Conservation (phyloP, 2,329 filamentous ascomycete genomes). For the Septoria linicola region DNA sequence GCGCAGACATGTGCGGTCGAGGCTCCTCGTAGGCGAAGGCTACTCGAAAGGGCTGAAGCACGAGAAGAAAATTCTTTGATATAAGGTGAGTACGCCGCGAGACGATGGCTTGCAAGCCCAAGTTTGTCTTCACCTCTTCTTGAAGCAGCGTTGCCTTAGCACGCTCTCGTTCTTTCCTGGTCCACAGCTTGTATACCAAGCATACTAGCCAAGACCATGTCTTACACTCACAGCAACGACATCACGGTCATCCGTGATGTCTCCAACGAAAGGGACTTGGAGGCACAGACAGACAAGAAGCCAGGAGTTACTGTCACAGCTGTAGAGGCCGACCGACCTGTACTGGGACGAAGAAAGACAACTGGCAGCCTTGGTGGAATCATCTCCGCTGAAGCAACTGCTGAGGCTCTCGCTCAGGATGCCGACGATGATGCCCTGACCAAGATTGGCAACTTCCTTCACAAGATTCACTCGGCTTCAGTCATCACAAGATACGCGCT, state of each 20-base stretch:
- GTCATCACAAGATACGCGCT: slow-evolving; percentile 65
- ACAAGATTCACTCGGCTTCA: slow-evolving; percentile 62
- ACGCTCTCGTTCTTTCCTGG: not conserved
- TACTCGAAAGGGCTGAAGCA: not conserved
- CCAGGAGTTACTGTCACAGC: slow-evolving; percentile 11
- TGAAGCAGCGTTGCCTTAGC: not conserved
- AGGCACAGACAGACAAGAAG: slow-evolving; percentile 14
- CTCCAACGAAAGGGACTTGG: slow-evolving; percentile 2
- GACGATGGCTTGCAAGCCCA: slow-evolving; percentile 8
- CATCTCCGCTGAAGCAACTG: slow-evolving; percentile 1
- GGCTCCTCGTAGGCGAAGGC: not conserved
- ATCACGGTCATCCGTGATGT: slow-evolving; percentile 5
- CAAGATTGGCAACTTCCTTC: slow-evolving; percentile 64
- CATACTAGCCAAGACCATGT: slow-evolving; percentile 1
- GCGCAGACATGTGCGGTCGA: slow-evolving; percentile 7
- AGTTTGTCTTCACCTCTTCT: not conserved
- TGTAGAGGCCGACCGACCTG: slow-evolving; percentile 10
- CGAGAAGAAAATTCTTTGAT: not conserved
- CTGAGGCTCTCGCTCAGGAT: slow-evolving; percentile 24
- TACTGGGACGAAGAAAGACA: slow-evolving; percentile 16
- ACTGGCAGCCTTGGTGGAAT: slow-evolving; percentile 7
- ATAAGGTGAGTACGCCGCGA: slow-evolving; percentile 8
- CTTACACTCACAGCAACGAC: slow-evolving; percentile 2
- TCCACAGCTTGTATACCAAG: not conserved
- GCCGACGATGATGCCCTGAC: slow-evolving; percentile 59